phyloP scores from a whole-genome alignment of 108 stramenopile genomes.

The Mediolabrus comicus region DNA sequence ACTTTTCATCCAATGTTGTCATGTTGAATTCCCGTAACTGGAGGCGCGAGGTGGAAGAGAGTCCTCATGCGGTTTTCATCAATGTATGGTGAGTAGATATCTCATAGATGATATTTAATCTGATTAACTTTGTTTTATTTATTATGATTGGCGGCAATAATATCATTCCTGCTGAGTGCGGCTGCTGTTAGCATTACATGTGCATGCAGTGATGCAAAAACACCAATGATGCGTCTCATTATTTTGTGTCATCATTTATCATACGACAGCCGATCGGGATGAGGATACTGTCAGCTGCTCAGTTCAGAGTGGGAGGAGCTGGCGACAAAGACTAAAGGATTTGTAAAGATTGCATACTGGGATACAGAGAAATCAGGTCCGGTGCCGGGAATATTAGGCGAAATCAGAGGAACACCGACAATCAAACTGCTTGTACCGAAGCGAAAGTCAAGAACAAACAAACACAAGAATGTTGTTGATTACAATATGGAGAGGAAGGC shows the following conservation, averaged over 20 bases:
- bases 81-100: constrained; percentile 52
- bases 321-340: constrained; percentile 51
- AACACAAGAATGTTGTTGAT: constrained; percentile 58
- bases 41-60: constrained; percentile 57
- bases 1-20: constrained; percentile 62
- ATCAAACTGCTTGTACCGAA: constrained; percentile 63
- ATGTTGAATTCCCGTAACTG: constrained; percentile 58
- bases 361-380: constrained; percentile 58
- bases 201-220: too few relatives aligned
- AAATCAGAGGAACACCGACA: constrained; percentile 65
- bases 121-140: too few relatives aligned
- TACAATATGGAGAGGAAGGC: constrained; percentile 68
- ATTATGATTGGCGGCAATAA: too few relatives aligned
- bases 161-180: too few relatives aligned
- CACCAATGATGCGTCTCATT: too few relatives aligned
- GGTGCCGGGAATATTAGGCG: constrained; percentile 53
- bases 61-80: constrained; percentile 60
- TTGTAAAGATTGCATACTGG: constrained; percentile 70
- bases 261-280: constrained; percentile 48
- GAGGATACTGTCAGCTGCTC: constrained; percentile 78
- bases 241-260: neutral
- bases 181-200: too few relatives aligned
- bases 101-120: neutral
- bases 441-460: constrained; percentile 51
- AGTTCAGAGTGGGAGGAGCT: constrained; percentile 73